Evolutionary conservation across 73 alveolate genomes (phyloP).

Genomic region (Blepharisma stoltei): DNA sequence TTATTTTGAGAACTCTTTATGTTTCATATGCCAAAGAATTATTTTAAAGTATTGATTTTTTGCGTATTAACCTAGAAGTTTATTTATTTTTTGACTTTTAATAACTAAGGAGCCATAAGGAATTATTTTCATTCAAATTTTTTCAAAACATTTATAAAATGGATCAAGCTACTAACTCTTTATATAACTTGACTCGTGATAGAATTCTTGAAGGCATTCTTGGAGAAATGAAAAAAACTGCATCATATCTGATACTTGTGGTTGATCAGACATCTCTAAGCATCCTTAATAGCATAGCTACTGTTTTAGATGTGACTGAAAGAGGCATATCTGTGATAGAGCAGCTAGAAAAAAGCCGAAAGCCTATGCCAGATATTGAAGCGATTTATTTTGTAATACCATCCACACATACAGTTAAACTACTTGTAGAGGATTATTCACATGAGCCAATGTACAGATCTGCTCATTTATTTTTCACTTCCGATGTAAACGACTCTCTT

Average conservation of each 20-base stretch:
- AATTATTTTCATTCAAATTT: no score
- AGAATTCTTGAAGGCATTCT: slow-evolving; percentile 1
- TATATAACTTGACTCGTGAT: neutral
- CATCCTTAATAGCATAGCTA: neutral
- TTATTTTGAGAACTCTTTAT: no score
- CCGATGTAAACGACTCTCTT: neutral
- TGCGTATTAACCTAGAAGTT: no score
- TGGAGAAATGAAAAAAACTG: neutral
- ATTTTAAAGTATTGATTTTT: no score
- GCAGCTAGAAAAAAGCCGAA: slow-evolving; percentile 20
- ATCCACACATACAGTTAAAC: neutral
- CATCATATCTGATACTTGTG: neutral
- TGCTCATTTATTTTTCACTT: neutral
- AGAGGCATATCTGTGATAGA: slow-evolving; percentile 22
- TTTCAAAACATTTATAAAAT: neutral
- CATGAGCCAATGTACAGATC: neutral
- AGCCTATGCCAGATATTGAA: slow-evolving; percentile 29
- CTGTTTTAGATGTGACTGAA: slow-evolving; percentile 22
- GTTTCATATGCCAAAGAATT: no score
- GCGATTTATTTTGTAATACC: slow-evolving; percentile 17
- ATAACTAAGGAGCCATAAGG: no score
- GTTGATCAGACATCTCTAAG: slow-evolving; percentile 8
- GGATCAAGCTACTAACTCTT: neutral
- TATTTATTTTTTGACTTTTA: no score
- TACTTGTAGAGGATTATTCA: neutral